Evolutionary conservation across 225 moss, liverwort and hornwort genomes (phyloP).

Genomic region (Physcomitrellopsis africana): DNA sequence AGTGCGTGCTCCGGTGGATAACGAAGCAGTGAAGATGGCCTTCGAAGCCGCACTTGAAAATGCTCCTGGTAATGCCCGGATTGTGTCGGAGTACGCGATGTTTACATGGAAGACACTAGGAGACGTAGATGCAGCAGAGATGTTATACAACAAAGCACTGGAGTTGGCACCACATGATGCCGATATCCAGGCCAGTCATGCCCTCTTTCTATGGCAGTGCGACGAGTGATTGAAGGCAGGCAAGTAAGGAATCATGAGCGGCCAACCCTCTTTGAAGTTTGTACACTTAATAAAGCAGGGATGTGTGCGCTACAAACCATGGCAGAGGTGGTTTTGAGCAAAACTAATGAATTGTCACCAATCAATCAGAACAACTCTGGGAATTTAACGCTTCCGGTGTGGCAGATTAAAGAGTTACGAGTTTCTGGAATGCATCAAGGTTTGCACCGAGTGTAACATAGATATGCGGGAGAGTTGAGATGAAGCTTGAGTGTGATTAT

Average conservation of each 20-base stretch:
- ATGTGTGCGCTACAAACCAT: slow-evolving; percentile 6
- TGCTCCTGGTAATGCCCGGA: background rate
- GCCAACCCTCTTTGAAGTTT: background rate
- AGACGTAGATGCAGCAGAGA: slow-evolving; percentile 35
- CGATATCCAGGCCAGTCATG: slow-evolving; percentile 22
- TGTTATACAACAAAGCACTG: slow-evolving; percentile 33
- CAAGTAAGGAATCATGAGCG: background rate
- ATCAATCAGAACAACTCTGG: background rate
- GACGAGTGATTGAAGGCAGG: background rate
- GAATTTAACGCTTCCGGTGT: slow-evolving; percentile 4
- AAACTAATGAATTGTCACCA: slow-evolving; percentile 36
- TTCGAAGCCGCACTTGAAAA: slow-evolving; percentile 20
- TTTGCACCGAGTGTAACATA: slow-evolving; percentile 48
- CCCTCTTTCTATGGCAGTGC: slow-evolving; percentile 8
- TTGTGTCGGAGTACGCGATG: slow-evolving; percentile 18
- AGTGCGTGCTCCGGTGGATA: background rate
- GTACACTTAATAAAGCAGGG: slow-evolving; percentile 15
- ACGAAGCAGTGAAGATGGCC: background rate
- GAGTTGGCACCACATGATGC: slow-evolving; percentile 19
- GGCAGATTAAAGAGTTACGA: slow-evolving; percentile 3
- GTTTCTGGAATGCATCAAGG: slow-evolving; percentile 13
- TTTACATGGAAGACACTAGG: slow-evolving; percentile 28
- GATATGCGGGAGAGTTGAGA: slow-evolving; percentile 22
- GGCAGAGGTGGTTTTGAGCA: slow-evolving; percentile 39
- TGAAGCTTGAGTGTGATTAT: slow-evolving; percentile 8